Percentiles rank a stretch among this genome's conserved stretches.
These are phyloP conservation scores for Powellomyces hirtus DNA, from an alignment of 192 early-diverging fungal species.

Conservation along the genomic window DNA sequence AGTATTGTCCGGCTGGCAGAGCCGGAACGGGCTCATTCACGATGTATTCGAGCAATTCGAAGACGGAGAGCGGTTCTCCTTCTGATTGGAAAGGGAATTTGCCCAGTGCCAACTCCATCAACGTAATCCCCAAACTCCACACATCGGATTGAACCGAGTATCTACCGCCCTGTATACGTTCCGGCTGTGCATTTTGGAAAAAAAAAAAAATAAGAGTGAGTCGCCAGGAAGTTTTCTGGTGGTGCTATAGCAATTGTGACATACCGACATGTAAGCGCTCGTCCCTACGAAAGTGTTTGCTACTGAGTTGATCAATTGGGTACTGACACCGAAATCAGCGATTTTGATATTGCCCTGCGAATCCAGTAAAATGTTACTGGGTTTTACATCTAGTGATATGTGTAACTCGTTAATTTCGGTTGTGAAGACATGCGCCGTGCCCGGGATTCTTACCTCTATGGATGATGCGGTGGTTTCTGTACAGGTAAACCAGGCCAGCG, in stretches of 20 bases:
- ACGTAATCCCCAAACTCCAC: constrained; percentile 89
- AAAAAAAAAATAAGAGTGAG: background rate
- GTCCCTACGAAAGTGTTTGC: constrained; percentile 97
- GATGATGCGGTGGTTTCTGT: constrained; percentile 83
- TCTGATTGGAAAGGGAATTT: constrained; percentile 89
- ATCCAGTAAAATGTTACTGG: constrained; percentile 94
- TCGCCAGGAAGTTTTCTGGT: background rate
- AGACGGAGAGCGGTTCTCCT: constrained; percentile 72
- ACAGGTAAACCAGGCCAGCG: constrained; percentile 88
- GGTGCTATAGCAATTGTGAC: constrained; percentile 18
- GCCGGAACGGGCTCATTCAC: constrained; percentile 83
- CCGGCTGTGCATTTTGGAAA: constrained; percentile 64
- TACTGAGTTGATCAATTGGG: constrained; percentile 81
- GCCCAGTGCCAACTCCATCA: constrained; percentile 92
- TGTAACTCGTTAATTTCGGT: no score
- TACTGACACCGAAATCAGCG: constrained; percentile 96
- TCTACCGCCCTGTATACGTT: constrained; percentile 85
- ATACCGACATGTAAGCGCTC: constrained; percentile 92
- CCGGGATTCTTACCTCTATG: constrained; percentile 89
- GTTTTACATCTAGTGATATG: constrained; percentile 97
- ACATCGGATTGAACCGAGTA: constrained; percentile 90
- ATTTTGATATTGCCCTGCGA: constrained; percentile 89
- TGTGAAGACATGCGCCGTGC: no score
- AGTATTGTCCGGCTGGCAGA: constrained; percentile 62
- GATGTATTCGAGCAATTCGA: constrained; percentile 94